Evolutionary conservation across 2,329 filamentous ascomycete genomes (phyloP).

Genomic region (Pseudohalonectria lignicola): DNA sequence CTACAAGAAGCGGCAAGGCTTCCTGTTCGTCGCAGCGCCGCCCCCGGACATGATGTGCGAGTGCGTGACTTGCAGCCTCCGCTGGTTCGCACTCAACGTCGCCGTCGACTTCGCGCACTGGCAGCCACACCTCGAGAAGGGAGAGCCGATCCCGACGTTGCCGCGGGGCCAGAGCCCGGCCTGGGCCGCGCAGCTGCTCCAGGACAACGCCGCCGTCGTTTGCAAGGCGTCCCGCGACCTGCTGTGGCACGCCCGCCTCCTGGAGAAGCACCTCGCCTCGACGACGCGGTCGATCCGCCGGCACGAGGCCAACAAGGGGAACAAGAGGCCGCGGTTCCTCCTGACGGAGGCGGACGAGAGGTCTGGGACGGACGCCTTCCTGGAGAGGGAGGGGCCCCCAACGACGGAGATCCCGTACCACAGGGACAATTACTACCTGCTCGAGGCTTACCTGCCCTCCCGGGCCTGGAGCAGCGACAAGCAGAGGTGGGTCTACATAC

Average conservation of each 20-base stretch:
- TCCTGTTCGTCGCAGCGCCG: constrained; percentile 36
- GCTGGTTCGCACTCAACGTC: constrained; percentile 44
- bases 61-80: constrained; percentile 42
- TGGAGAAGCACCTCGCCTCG: constrained; percentile 17
- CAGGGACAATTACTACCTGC: constrained; percentile 47
- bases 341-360: constrained; percentile 27
- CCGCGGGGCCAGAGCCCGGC: constrained; percentile 30
- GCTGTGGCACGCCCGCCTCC: constrained; percentile 35
- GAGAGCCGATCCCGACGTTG: constrained; percentile 40
- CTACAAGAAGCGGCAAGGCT: constrained; percentile 37
- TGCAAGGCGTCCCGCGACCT: constrained; percentile 30
- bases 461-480: constrained; percentile 37
- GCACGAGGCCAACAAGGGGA: constrained; percentile 36
- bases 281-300: constrained; percentile 18
- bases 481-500: constrained; percentile 36
- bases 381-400: constrained; percentile 36
- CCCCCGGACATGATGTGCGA: constrained; percentile 39
- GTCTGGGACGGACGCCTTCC: constrained; percentile 35
- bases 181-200: constrained; percentile 38
- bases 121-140: constrained; percentile 37
- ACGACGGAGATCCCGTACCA: constrained; percentile 41
- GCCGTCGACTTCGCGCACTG: constrained; percentile 45
- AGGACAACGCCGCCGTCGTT: constrained; percentile 29
- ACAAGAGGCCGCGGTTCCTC: constrained; percentile 23
- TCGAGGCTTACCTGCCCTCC: constrained; percentile 46